Percentiles rank a stretch among this genome's conserved stretches.
Conservation (phyloP, 2,329 filamentous ascomycete species). For the Sporothrix protearum region DNA sequence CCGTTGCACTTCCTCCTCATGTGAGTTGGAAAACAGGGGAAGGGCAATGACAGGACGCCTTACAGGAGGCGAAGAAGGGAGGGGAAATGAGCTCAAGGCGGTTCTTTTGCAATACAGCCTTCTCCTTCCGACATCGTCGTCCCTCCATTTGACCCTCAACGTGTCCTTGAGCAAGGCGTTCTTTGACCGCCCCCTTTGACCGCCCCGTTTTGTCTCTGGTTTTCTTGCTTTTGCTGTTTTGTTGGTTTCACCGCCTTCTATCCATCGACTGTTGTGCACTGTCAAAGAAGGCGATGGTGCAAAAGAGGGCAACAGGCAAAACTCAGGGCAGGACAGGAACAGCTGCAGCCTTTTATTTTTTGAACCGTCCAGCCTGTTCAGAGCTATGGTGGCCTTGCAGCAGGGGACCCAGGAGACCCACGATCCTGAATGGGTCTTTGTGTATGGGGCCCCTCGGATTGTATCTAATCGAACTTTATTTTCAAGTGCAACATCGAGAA, state of each 20-base stretch:
- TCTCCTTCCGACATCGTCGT: neutral
- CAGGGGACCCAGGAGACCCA: neutral
- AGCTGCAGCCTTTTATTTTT: neutral
- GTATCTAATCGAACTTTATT: neutral
- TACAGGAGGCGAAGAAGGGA: neutral
- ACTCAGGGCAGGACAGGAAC: neutral
- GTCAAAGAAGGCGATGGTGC: too few relatives aligned
- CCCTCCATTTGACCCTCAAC: neutral
- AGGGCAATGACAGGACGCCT: neutral
- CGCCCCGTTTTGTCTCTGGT: neutral
- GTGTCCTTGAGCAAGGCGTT: neutral
- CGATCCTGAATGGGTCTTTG: neutral
- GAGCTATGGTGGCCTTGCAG: neutral
- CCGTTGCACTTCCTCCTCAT: neutral
- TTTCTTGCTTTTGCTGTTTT: neutral
- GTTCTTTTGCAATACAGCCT: neutral
- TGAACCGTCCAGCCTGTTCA: too few relatives aligned
- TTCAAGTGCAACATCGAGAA: neutral
- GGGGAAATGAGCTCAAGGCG: too few relatives aligned
- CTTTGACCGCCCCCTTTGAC: neutral
- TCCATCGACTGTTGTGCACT: neutral
- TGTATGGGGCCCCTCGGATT: neutral
- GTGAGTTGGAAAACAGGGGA: neutral
- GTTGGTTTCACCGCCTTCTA: neutral
- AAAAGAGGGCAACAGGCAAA: neutral